These are phyloP conservation scores for Mycena rebaudengoi DNA, from an alignment of 768 basidiomycete genomes.

Conservation along the genomic window DNA sequence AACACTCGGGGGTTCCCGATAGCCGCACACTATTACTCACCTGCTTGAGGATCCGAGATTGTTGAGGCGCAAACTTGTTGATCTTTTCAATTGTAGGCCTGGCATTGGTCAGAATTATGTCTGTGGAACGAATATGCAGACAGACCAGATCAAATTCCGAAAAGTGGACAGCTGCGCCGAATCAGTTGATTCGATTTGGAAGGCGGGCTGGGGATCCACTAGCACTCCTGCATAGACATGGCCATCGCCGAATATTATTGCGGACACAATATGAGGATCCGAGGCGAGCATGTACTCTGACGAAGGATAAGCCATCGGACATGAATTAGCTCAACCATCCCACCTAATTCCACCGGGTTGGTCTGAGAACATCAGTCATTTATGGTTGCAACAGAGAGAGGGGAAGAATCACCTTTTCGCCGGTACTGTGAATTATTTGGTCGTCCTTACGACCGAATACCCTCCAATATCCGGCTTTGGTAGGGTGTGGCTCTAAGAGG, in stretches of 20 bases:
- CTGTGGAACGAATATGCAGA: neutral
- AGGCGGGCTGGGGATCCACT: conserved; percentile 41
- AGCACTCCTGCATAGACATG: conserved; percentile 49
- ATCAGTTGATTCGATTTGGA: conserved; percentile 42
- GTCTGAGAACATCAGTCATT: neutral
- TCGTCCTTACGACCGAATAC: no score
- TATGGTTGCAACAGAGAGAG: neutral
- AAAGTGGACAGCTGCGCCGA: conserved; percentile 37
- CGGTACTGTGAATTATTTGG: conserved; percentile 20
- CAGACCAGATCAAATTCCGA: conserved; percentile 45
- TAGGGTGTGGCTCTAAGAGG: conserved; percentile 53
- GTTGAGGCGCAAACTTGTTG: conserved; percentile 49
- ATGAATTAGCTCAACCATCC: neutral
- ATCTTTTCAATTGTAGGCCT: conserved; percentile 50
- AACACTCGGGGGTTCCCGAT: neutral
- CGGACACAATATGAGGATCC: conserved; percentile 41
- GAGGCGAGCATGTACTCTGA: conserved; percentile 40
- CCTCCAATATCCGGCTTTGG: conserved; percentile 46
- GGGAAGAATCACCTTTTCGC: conserved; percentile 22
- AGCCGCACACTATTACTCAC: conserved; percentile 27
- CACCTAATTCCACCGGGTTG: conserved; percentile 16
- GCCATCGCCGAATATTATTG: conserved; percentile 52
- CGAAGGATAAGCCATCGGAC: neutral
- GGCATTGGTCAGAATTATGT: conserved; percentile 19
- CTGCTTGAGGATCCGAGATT: conserved; percentile 57